These are phyloP conservation scores for Saccharomycopsis sp. DNA, from an alignment of 805 yeast species.

Conservation along the genomic window DNA sequence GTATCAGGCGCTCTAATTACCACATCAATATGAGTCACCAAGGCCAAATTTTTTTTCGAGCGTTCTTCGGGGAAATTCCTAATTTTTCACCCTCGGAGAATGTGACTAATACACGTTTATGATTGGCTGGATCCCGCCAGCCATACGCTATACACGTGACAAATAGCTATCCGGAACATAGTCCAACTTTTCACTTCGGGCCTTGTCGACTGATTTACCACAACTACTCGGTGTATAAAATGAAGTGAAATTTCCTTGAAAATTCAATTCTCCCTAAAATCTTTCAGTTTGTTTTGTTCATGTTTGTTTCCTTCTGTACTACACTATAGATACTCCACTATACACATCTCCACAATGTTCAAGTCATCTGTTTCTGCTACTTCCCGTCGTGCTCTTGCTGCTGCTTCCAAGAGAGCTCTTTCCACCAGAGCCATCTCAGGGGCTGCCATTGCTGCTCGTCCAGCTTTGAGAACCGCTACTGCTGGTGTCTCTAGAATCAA, in stretches of 20 bases:
- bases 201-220: not conserved
- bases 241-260: not conserved
- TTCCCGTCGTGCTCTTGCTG: conserved; percentile 34
- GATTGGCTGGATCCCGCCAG: not conserved
- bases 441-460: conserved; percentile 41
- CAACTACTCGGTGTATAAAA: not conserved
- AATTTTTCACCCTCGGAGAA: not conserved
- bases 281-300: not conserved
- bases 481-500: conserved; percentile 23
- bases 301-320: not conserved
- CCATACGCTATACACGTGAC: not conserved
- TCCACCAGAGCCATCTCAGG: conserved; percentile 36
- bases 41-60: not conserved
- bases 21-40: not conserved
- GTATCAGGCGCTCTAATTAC: not conserved
- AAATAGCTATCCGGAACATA: not conserved
- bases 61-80: not conserved
- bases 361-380: conserved; percentile 41
- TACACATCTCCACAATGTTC: conserved; percentile 23
- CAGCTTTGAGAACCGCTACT: conserved; percentile 46
- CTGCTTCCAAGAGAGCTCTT: conserved; percentile 61
- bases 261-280: not conserved
- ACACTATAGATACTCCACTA: not conserved
- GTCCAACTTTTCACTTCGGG: not conserved
- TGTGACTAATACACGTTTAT: not conserved